Evolutionary conservation across 164 flowering plant species (phyloP).

Genomic region (Stephania japonica): DNA sequence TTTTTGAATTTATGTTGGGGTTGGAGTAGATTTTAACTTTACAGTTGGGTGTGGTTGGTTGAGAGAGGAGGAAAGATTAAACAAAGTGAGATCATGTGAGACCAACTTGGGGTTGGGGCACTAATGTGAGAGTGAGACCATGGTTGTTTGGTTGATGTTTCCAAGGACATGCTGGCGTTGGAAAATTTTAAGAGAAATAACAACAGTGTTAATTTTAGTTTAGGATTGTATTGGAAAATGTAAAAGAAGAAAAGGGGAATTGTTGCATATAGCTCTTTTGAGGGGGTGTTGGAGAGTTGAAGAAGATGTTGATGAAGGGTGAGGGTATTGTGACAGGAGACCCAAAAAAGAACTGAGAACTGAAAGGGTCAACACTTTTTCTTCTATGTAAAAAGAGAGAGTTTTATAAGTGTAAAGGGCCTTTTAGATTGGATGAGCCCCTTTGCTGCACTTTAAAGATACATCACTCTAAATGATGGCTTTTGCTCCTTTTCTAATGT

Average conservation of each 20-base stretch:
- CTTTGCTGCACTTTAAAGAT: not conserved
- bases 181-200: no score
- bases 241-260: not conserved
- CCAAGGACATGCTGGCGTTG: no score
- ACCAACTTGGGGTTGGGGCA: constrained; percentile 15
- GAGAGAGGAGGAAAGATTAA: not conserved
- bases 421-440: not conserved
- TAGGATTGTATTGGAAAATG: constrained; percentile 10
- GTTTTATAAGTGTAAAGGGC: no score
- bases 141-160: no score
- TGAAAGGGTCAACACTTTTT: not conserved
- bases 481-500: not conserved
- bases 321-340: not conserved
- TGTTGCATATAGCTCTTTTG: not conserved
- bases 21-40: not conserved
- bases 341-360: not conserved
- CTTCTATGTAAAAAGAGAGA: no score
- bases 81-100: constrained; percentile 27
- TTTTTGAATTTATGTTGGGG: not conserved
- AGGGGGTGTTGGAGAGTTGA: no score
- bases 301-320: no score
- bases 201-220: not conserved
- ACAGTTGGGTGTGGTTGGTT: not conserved
- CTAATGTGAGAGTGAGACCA: no score
- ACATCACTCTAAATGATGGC: not conserved